A percentile compares a stretch with the other conserved stretches of the same genome.
Conservation (phyloP, 2,329 filamentous ascomycete genomes). For the Lachnellula hyalina region DNA sequence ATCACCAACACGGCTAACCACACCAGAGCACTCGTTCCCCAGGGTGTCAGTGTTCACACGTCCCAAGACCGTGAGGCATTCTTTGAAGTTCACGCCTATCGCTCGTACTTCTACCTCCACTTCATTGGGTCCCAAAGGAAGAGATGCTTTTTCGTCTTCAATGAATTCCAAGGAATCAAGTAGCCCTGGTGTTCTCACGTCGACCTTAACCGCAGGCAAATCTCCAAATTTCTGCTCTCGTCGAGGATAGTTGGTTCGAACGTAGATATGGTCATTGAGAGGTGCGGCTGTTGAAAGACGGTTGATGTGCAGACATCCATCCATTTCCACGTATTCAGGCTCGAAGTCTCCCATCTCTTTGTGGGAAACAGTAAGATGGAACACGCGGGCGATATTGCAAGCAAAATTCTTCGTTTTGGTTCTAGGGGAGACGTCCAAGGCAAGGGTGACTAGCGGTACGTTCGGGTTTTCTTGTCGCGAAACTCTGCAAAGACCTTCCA, state of each 20-base stretch:
- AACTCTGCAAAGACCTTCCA: slow-evolving; percentile 4
- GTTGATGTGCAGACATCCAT: slow-evolving; percentile 1
- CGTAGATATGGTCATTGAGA: neutral
- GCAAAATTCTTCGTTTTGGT: too few species aligned
- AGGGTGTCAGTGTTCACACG: slow-evolving; percentile 10
- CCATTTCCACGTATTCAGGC: neutral
- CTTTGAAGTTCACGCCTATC: slow-evolving; percentile 18
- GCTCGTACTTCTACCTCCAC: slow-evolving; percentile 8
- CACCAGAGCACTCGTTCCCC: slow-evolving; percentile 29
- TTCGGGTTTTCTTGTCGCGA: slow-evolving; percentile 1
- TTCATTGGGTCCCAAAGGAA: neutral
- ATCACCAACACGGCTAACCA: slow-evolving; percentile 24
- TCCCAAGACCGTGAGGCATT: slow-evolving; percentile 19
- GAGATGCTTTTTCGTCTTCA: slow-evolving; percentile 16
- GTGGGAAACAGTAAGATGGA: neutral
- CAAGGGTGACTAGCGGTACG: neutral
- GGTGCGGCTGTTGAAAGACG: neutral
- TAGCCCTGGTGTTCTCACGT: slow-evolving; percentile 1
- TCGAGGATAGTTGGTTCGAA: neutral
- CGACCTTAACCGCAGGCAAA: neutral
- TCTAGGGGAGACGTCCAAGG: neutral
- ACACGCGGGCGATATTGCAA: neutral
- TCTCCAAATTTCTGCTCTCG: neutral
- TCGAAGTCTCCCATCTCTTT: neutral
- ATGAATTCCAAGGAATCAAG: slow-evolving; percentile 7